These are phyloP conservation scores for Pezicula neosporulosa DNA, from an alignment of 2,329 filamentous ascomycete species.

Conservation along the genomic window DNA sequence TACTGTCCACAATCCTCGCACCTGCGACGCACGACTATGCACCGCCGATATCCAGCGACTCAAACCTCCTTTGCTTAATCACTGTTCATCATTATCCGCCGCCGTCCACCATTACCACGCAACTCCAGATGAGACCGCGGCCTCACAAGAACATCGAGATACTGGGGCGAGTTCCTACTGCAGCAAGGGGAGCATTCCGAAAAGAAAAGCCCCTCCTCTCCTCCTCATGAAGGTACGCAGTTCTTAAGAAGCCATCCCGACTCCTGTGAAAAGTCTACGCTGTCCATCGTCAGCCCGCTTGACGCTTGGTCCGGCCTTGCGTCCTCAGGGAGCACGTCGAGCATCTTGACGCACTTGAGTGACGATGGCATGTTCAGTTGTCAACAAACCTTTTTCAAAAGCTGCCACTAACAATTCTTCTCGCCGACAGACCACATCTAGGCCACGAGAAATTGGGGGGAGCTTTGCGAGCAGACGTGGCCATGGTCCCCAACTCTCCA, in stretches of 20 bases:
- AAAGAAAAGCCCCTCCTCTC: conserved; percentile 9
- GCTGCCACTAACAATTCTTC: conserved; percentile 17
- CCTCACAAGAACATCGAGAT: conserved; percentile 19
- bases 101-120: not conserved
- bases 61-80: not conserved
- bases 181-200: conserved; percentile 25
- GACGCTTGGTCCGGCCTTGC: conserved; percentile 1
- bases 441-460: conserved; percentile 30
- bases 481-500: conserved; percentile 29
- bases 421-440: conserved; percentile 28
- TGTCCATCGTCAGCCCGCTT: not conserved
- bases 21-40: not conserved
- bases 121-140: conserved; percentile 27
- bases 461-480: conserved; percentile 29
- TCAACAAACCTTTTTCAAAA: conserved; percentile 6
- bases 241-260: not conserved
- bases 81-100: not conserved
- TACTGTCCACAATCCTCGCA: too few relatives aligned
- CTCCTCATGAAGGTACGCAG: conserved; percentile 29
- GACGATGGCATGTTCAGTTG: conserved; percentile 12
- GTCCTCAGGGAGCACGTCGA: conserved; percentile 14
- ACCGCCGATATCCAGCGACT: not conserved
- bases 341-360: not conserved
- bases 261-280: not conserved
- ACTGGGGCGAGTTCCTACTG: conserved; percentile 22